These are phyloP conservation scores for Acanthochlamys bracteata DNA, from an alignment of 106 monocot genomes.

Conservation along the genomic window DNA sequence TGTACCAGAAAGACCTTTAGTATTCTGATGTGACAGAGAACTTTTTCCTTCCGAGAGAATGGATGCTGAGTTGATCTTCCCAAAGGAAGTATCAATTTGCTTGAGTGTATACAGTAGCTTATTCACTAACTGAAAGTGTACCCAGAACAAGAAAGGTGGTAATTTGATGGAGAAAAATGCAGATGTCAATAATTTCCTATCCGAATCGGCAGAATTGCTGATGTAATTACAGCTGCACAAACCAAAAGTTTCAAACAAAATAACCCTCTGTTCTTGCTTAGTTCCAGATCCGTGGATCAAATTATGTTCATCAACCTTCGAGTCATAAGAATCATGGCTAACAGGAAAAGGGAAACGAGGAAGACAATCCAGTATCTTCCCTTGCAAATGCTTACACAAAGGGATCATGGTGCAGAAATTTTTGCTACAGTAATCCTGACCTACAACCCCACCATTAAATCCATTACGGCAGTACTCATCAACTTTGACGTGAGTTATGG, in stretches of 20 bases:
- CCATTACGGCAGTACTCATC: slow-evolving; percentile 41
- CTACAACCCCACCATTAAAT: slow-evolving; percentile 12
- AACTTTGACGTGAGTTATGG: slow-evolving; percentile 44
- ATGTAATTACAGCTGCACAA: slow-evolving; percentile 35
- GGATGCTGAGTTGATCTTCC: slow-evolving; percentile 6
- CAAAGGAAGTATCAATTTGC: slow-evolving; percentile 31
- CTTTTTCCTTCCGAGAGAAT: slow-evolving; percentile 6
- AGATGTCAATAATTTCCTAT: slow-evolving; percentile 19
- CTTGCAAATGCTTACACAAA: slow-evolving; percentile 29
- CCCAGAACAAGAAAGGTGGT: slow-evolving; percentile 67
- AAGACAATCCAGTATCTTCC: slow-evolving; percentile 39
- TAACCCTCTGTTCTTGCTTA: slow-evolving; percentile 24
- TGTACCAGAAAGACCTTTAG: slow-evolving; percentile 13
- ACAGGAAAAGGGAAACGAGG: slow-evolving; percentile 43
- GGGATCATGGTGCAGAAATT: slow-evolving; percentile 9
- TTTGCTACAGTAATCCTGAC: slow-evolving; percentile 4
- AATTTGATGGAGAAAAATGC: slow-evolving; percentile 49
- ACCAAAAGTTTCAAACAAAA: slow-evolving; percentile 67
- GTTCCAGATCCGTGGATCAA: background rate
- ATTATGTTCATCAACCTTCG: slow-evolving; percentile 2
- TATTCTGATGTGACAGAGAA: slow-evolving; percentile 11
- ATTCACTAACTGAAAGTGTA: slow-evolving; percentile 58
- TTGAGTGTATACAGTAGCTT: slow-evolving; percentile 35
- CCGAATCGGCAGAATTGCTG: slow-evolving; percentile 27
- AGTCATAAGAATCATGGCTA: slow-evolving; percentile 19